Evolutionary conservation across 2,329 filamentous ascomycete genomes (phyloP).

Genomic region (Pseudocercospora fijiensis): DNA sequence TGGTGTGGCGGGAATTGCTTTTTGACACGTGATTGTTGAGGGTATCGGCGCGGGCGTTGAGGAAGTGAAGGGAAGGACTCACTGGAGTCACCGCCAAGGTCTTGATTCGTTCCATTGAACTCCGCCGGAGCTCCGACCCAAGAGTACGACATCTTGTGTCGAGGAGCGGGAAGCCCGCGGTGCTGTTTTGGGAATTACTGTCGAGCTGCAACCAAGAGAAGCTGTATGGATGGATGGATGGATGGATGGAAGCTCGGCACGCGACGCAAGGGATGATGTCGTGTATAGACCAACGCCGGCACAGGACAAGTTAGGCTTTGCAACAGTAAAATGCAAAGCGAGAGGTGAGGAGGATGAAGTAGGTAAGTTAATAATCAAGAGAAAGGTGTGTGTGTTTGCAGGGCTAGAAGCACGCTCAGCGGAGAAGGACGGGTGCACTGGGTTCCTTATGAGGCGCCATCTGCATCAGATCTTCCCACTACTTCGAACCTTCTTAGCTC

Average conservation of each 20-base stretch:
- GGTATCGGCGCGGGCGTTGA: too few species aligned
- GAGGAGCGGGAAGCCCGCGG: background rate
- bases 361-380: too few species aligned
- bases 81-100: conserved; percentile 76
- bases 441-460: conserved; percentile 7
- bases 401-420: conserved; percentile 5
- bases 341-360: background rate
- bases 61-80: conserved; percentile 44
- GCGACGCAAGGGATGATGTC: background rate
- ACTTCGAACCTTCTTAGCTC: conserved; percentile 9
- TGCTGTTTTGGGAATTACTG: background rate
- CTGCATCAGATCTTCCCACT: conserved; percentile 7
- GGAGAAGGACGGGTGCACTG: conserved; percentile 3
- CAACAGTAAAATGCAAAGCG: background rate
- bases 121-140: conserved; percentile 47
- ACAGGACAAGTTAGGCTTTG: background rate
- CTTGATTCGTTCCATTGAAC: conserved; percentile 57
- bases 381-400: conserved; percentile 1
- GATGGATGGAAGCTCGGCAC: too few species aligned
- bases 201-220: background rate
- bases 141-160: conserved; percentile 48
- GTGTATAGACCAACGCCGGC: background rate
- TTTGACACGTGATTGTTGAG: conserved; percentile 18
- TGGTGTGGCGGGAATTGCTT: conserved; percentile 8
- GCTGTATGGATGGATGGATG: too few species aligned